Evolutionary conservation across 176 grass and related monocot species (phyloP).

Genomic region (Stipa capillata): DNA sequence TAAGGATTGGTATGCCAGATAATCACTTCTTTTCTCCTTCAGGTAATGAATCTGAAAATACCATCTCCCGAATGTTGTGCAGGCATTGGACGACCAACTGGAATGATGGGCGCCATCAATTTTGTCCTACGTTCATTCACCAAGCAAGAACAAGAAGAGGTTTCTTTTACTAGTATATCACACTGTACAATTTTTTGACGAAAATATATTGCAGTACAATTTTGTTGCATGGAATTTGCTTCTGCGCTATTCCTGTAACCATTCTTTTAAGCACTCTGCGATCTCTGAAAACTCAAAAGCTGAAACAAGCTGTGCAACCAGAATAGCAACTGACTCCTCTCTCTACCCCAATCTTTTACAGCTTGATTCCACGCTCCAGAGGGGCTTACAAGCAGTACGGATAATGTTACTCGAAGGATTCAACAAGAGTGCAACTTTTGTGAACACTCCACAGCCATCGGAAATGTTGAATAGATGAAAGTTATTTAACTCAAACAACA

Average conservation of each 20-base stretch:
- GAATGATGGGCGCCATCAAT: slow-evolving; percentile 75
- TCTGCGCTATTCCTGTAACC: not conserved
- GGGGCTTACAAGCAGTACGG: slow-evolving; percentile 45
- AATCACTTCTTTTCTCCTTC: not conserved
- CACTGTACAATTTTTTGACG: not conserved
- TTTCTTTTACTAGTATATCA: slow-evolving; percentile 3
- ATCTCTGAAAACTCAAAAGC: not conserved
- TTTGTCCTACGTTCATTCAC: slow-evolving; percentile 80
- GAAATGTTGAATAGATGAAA: slow-evolving; percentile 46
- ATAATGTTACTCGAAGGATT: slow-evolving; percentile 65
- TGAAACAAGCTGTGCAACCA: not conserved
- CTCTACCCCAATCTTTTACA: slow-evolving; percentile 17
- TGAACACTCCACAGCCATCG: slow-evolving; percentile 41
- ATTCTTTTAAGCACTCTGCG: not conserved
- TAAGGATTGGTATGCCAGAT: slow-evolving; percentile 58
- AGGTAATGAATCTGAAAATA: not conserved
- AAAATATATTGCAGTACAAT: not conserved
- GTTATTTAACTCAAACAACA: not conserved
- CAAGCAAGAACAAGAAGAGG: slow-evolving; percentile 75
- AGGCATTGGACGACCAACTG: slow-evolving; percentile 86
- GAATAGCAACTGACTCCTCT: not conserved
- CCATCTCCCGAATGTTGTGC: not conserved
- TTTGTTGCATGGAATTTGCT: not conserved
- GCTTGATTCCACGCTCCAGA: slow-evolving; percentile 50
- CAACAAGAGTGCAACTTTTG: slow-evolving; percentile 65